Evolutionary conservation across 257 asterid genomes (phyloP), one percentile per base, ranked within the genome.

Genomic region (Cynanchum wilfordii): DNA sequence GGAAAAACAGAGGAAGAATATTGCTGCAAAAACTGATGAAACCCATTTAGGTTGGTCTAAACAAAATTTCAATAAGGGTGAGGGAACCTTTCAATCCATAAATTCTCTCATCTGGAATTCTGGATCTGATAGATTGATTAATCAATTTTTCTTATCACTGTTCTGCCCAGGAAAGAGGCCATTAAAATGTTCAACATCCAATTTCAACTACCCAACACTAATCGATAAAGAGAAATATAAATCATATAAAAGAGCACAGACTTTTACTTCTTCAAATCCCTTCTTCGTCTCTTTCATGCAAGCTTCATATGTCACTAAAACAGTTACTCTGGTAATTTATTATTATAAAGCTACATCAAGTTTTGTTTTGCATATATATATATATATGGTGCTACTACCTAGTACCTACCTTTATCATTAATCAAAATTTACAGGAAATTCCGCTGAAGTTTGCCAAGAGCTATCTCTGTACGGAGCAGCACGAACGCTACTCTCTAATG

Each of bases 251-350:
- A 73, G 20, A 40, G 79, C 74, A 13, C 50, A 67, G 24, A 20
- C 69, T 8, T 76, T 56, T 71, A 76, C 45, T 17, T 76, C 81
- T 40, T 6, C 40, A 25, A 27, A 60, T n/a, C 68, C 77, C 29
- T 76, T 76, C 70, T 57, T 60, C 70, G 38, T 80, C 36, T 63
- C 45, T 73, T 69, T 73, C 25, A 73, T 80, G 76, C 76, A 80
- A 3, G 74, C 81, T 44, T 73, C 79, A 40, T 76, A 62, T 55
- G 70, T 76, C 24, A 40, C 62, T 42, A 0, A 24, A 47, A 0
- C 9, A 1, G 45, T n/a, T 51, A 15, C 0, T 42, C 42, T 71
- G 84, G 77, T 80, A 75, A 67, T 29, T 27, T 16, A 10, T 9
- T 30, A n/a, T 12, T 3, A 27, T 33, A 33, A 33, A 33, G 38